A percentile compares a stretch with the other conserved stretches of the same genome.
Evolutionary conservation across 2,329 filamentous ascomycete species (phyloP).

Genomic region (Clarireedia hainanense): DNA sequence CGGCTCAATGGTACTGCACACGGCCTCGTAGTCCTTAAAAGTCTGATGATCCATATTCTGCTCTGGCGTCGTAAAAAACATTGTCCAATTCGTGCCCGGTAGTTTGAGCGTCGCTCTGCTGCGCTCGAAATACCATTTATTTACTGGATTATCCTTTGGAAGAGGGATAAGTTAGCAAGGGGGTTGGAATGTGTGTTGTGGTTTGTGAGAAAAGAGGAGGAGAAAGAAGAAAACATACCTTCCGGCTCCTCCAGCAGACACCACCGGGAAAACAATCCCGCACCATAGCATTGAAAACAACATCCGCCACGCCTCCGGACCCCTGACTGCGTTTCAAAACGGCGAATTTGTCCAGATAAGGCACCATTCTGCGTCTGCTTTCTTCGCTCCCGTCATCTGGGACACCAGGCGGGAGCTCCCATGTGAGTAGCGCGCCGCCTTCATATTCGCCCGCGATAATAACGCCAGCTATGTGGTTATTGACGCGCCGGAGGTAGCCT

Average conservation of each 20-base stretch:
- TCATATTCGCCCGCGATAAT: slow-evolving; percentile 97
- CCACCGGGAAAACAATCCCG: slow-evolving; percentile 79
- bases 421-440: slow-evolving; percentile 88
- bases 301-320: slow-evolving; percentile 84
- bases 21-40: slow-evolving; percentile 63
- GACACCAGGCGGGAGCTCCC: slow-evolving; percentile 67
- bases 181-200: no score
- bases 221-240: not conserved
- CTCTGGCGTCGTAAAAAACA: slow-evolving; percentile 90
- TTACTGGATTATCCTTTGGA: slow-evolving; percentile 78
- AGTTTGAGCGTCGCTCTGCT: slow-evolving; percentile 78
- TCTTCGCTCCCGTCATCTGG: slow-evolving; percentile 45
- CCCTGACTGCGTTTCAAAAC: slow-evolving; percentile 85
- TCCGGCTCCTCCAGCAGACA: slow-evolving; percentile 78
- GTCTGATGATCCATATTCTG: slow-evolving; percentile 46
- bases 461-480: slow-evolving; percentile 74
- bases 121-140: slow-evolving; percentile 98
- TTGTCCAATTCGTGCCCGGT: slow-evolving; percentile 79
- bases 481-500: slow-evolving; percentile 75
- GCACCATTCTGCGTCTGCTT: slow-evolving; percentile 59
- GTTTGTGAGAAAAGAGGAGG: not conserved
- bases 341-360: slow-evolving; percentile 96
- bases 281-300: slow-evolving; percentile 95
- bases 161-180: not conserved
- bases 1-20: slow-evolving; percentile 58